Conservation (phyloP, 2,329 filamentous ascomycete genomes). For the Pseudonectria foliicola region DNA sequence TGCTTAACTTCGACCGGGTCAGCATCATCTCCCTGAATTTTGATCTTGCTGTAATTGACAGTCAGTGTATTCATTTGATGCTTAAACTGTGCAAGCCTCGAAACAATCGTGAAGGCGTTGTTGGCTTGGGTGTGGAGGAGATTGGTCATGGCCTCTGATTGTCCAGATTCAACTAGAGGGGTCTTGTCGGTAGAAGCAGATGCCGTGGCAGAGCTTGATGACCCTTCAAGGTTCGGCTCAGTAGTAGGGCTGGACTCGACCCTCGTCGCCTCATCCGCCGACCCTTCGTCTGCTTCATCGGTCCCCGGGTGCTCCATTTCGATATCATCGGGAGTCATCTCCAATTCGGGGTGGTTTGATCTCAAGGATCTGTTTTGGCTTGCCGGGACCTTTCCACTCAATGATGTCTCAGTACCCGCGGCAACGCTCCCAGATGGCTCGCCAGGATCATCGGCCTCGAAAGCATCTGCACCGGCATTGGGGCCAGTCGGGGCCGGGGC, state of each 20-base stretch:
- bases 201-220: neutral
- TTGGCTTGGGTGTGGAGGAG: slow-evolving; percentile 24
- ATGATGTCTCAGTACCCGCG: slow-evolving; percentile 1
- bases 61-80: slow-evolving; percentile 21
- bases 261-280: slow-evolving; percentile 15
- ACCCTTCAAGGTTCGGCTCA: neutral
- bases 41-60: slow-evolving; percentile 24
- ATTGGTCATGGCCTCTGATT: slow-evolving; percentile 8
- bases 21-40: slow-evolving; percentile 15
- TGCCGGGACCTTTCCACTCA: neutral
- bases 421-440: slow-evolving; percentile 3
- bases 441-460: slow-evolving; percentile 3
- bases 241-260: neutral
- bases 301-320: slow-evolving; percentile 35
- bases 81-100: slow-evolving; percentile 27
- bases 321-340: slow-evolving; percentile 40
- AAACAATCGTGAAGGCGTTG: slow-evolving; percentile 27
- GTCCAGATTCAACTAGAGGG: slow-evolving; percentile 2
- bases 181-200: neutral
- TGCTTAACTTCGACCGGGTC: slow-evolving; percentile 20
- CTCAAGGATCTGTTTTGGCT: slow-evolving; percentile 1
- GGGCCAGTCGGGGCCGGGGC: slow-evolving; percentile 5
- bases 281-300: slow-evolving; percentile 21
- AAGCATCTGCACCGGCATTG: slow-evolving; percentile 1
- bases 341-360: slow-evolving; percentile 12